phyloP scores from a whole-genome alignment of 2,329 filamentous ascomycete species.

The Lasiodiplodia hormozganensis region DNA sequence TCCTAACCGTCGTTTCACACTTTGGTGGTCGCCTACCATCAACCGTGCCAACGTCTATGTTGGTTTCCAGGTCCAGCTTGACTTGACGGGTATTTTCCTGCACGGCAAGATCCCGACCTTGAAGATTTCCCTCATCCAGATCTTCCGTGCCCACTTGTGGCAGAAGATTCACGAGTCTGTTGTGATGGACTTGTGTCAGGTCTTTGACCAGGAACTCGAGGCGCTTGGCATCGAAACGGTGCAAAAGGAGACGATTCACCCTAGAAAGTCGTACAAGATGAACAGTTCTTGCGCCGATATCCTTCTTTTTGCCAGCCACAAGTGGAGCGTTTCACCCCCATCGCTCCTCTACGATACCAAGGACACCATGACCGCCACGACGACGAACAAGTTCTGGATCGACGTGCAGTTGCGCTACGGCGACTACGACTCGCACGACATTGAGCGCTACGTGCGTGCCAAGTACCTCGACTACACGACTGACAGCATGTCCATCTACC shows the following conservation, averaged over 20 bases:
- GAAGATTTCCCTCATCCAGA: slow-evolving; percentile 98
- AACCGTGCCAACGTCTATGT: slow-evolving; percentile 98
- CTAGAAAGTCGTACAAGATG: slow-evolving; percentile 99
- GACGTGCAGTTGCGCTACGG: slow-evolving; percentile 96
- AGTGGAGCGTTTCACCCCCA: slow-evolving; percentile 96
- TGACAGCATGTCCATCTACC: slow-evolving; percentile 98
- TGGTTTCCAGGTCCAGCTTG: slow-evolving; percentile 98
- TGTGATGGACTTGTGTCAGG: slow-evolving; percentile 98
- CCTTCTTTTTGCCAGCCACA: slow-evolving; percentile 93
- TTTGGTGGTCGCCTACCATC: slow-evolving; percentile 92
- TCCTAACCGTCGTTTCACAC: slow-evolving; percentile 95
- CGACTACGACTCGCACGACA: slow-evolving; percentile 98
- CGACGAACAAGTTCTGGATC: slow-evolving; percentile 99
- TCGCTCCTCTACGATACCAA: slow-evolving; percentile 96
- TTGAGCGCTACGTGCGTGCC: slow-evolving; percentile 94
- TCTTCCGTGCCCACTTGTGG: slow-evolving; percentile 99
- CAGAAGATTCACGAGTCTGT: slow-evolving; percentile 99
- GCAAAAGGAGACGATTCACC: slow-evolving; percentile 98
- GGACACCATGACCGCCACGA: slow-evolving; percentile 90
- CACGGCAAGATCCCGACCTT: slow-evolving; percentile 98
- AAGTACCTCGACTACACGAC: slow-evolving; percentile 99
- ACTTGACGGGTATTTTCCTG: slow-evolving; percentile 97
- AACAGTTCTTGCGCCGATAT: slow-evolving; percentile 99
- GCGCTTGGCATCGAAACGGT: slow-evolving; percentile 96
- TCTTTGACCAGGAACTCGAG: slow-evolving; percentile 97